These are phyloP conservation scores for Cyberlindnera maclurae DNA, from an alignment of 805 yeast species.

Conservation along the genomic window DNA sequence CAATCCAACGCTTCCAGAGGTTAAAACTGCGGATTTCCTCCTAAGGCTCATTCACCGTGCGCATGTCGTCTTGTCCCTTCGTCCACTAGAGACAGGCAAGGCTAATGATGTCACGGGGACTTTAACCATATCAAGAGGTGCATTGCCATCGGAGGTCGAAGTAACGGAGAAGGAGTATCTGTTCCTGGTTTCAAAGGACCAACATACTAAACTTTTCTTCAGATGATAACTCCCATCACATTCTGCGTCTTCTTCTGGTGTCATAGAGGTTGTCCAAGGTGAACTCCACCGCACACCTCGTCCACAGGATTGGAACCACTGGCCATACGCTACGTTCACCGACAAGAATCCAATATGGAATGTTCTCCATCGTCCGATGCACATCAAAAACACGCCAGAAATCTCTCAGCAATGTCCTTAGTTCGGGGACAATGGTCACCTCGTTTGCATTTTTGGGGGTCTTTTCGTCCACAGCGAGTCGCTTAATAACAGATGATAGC, in stretches of 20 bases:
- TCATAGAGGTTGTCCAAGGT: slow-evolving; percentile 69
- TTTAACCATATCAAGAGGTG: slow-evolving; percentile 51
- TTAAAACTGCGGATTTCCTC: slow-evolving; percentile 40
- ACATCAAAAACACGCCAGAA: slow-evolving; percentile 37
- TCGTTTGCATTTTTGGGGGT: slow-evolving; percentile 77
- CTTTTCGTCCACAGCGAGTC: slow-evolving; percentile 82
- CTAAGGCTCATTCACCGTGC: slow-evolving; percentile 44
- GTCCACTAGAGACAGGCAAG: slow-evolving; percentile 71
- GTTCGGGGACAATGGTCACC: slow-evolving; percentile 84
- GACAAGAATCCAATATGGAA: slow-evolving; percentile 81
- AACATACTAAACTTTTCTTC: slow-evolving; percentile 32
- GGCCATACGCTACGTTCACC: slow-evolving; percentile 97
- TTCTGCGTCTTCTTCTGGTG: slow-evolving; percentile 17
- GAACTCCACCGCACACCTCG: slow-evolving; percentile 86
- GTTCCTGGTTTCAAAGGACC: slow-evolving; percentile 51
- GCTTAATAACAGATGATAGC: slow-evolving; percentile 58
- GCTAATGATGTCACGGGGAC: slow-evolving; percentile 81
- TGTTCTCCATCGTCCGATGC: slow-evolving; percentile 74
- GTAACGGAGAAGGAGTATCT: slow-evolving; percentile 58
- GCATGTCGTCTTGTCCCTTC: slow-evolving; percentile 44
- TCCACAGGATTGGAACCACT: slow-evolving; percentile 71
- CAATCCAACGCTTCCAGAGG: slow-evolving; percentile 27
- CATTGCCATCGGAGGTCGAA: slow-evolving; percentile 13
- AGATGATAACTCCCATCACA: slow-evolving; percentile 19
- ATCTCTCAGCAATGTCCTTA: slow-evolving; percentile 45